Evolutionary conservation across 108 stramenopile genomes (phyloP).

Genomic region (Fragilariopsis cylindrus): DNA sequence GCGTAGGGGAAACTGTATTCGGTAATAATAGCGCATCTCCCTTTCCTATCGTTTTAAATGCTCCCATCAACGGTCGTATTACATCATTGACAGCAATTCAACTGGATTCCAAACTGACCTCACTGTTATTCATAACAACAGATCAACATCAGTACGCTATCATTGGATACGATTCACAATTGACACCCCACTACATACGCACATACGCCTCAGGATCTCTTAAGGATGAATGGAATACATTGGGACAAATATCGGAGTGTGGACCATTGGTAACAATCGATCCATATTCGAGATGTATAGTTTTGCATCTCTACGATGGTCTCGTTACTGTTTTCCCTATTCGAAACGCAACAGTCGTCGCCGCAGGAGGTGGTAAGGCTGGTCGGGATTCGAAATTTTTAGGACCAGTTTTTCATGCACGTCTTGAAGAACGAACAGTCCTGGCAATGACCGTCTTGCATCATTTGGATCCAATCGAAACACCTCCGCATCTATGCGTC

Average conservation of each 20-base stretch:
- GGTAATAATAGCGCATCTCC: constrained; percentile 27
- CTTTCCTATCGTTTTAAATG: constrained; percentile 60
- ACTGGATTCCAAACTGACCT: constrained; percentile 28
- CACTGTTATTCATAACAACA: constrained; percentile 73
- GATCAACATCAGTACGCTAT: constrained; percentile 72
- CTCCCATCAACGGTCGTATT: constrained; percentile 78
- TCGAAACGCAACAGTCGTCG: not conserved
- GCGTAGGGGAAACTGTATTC: too few species aligned
- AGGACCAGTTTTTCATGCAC: constrained; percentile 63
- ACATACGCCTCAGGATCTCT: constrained; percentile 62
- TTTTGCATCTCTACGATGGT: constrained; percentile 77
- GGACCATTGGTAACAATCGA: constrained; percentile 70
- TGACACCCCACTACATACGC: constrained; percentile 39
- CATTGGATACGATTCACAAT: constrained; percentile 46
- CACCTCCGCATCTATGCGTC: constrained; percentile 66
- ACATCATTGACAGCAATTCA: constrained; percentile 48
- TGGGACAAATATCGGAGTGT: constrained; percentile 51
- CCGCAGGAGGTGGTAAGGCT: constrained; percentile 2
- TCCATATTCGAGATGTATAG: constrained; percentile 65
- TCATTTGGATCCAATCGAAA: constrained; percentile 33
- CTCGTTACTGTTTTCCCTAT: constrained; percentile 71
- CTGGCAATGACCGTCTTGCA: constrained; percentile 61
- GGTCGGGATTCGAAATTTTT: constrained; percentile 22
- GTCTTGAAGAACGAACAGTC: constrained; percentile 75
- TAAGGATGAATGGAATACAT: constrained; percentile 34